Evolutionary conservation across 1,284 basidiomycete species (phyloP).

Genomic region (Trametes polyzona): DNA sequence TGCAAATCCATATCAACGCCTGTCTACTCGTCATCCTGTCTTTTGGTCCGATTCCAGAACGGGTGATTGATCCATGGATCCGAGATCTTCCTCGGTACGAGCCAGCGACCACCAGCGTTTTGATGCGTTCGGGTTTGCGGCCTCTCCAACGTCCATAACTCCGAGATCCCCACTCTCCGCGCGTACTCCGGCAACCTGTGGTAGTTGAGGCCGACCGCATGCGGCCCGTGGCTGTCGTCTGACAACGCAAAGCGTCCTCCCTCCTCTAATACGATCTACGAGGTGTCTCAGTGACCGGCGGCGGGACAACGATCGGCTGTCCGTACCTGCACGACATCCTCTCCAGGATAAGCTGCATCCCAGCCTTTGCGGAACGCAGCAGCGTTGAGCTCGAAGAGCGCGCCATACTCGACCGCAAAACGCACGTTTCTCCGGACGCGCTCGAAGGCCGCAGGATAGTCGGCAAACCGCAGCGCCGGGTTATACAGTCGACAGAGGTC

Average conservation of each 20-base stretch:
- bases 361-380: slow-evolving; percentile 94
- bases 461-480: slow-evolving; percentile 57
- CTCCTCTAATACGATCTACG: slow-evolving; percentile 67
- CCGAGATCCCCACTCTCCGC: slow-evolving; percentile 56
- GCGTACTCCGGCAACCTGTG: slow-evolving; percentile 70
- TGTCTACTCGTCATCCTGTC: neutral
- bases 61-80: slow-evolving; percentile 59
- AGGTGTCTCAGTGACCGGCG: neutral
- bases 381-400: slow-evolving; percentile 92
- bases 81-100: slow-evolving; percentile 47
- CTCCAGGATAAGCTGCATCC: slow-evolving; percentile 82
- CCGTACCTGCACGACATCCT: slow-evolving; percentile 76
- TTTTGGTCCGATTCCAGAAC: slow-evolving; percentile 49
- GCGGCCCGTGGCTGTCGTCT: slow-evolving; percentile 94
- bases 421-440: slow-evolving; percentile 79
- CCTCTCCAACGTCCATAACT: slow-evolving; percentile 68
- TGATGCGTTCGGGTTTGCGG: slow-evolving; percentile 29
- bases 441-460: slow-evolving; percentile 62
- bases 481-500: slow-evolving; percentile 88
- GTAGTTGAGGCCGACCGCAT: slow-evolving; percentile 90
- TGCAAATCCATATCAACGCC: no score
- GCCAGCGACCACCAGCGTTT: slow-evolving; percentile 50
- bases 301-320: neutral
- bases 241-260: slow-evolving; percentile 86
- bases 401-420: slow-evolving; percentile 82